Conservation (phyloP, 176 grass and related monocot species). For the Eragrostis curvula region DNA sequence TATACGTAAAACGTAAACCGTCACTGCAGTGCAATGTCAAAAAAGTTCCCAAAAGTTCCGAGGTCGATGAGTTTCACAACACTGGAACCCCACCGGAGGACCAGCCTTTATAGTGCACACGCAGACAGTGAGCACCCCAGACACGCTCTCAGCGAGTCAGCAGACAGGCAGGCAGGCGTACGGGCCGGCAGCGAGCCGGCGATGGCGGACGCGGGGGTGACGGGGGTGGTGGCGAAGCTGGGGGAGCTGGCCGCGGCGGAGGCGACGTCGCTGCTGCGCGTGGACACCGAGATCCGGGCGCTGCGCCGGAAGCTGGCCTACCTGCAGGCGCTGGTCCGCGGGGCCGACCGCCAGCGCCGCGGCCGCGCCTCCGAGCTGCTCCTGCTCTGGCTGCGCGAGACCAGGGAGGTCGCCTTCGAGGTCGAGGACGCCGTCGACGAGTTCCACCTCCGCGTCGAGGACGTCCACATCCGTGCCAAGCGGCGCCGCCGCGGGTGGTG, state of each 20-base stretch:
- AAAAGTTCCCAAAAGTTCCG: no score
- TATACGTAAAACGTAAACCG: no score
- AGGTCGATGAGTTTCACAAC: no score
- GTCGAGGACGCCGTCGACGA: slow-evolving; percentile 61
- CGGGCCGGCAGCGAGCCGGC: not conserved
- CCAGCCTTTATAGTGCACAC: not conserved
- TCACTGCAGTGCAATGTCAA: no score
- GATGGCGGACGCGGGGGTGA: slow-evolving; percentile 52
- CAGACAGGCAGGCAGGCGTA: no score
- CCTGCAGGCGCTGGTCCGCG: slow-evolving; percentile 51
- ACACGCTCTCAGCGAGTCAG: not conserved
- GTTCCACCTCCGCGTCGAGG: slow-evolving; percentile 54
- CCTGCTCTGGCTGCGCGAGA: slow-evolving; percentile 53
- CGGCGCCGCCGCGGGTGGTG: slow-evolving; percentile 35
- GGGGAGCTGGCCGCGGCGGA: slow-evolving; percentile 49
- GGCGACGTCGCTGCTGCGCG: slow-evolving; percentile 47
- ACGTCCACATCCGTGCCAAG: slow-evolving; percentile 22
- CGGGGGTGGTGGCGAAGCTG: slow-evolving; percentile 46
- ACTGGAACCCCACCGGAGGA: no score
- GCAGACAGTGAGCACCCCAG: not conserved
- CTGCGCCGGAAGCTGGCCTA: slow-evolving; percentile 53
- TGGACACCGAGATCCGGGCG: slow-evolving; percentile 42
- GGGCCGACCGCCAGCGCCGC: slow-evolving; percentile 51
- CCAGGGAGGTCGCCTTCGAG: slow-evolving; percentile 56
- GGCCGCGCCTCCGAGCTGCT: slow-evolving; percentile 50